Base-by-base conservation (phyloP, 2,329 filamentous ascomycete genomes). In the Penicillium sp. region DNA sequence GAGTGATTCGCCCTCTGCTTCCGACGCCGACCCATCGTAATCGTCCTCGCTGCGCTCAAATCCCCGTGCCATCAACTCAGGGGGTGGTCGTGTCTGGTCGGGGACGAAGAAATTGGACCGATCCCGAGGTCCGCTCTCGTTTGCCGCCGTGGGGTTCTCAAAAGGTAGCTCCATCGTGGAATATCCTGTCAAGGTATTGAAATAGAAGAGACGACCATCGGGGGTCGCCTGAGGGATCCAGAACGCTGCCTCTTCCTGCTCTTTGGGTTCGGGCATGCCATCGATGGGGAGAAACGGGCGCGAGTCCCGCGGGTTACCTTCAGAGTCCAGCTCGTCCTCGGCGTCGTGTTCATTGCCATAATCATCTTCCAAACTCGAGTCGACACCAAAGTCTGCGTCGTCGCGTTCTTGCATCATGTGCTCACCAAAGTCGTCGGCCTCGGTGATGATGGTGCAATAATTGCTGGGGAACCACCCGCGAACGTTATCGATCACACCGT, bases 391-490 rank as follows among this genome's bases (percentile, higher is more conserved):
- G 37, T 76, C 67, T 35, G 74, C 75, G 38, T 77, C 72, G 37
- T 74, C 64, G 34, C 71, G 73, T 30, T 62, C 72, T 50, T 75
- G 77, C 35, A 75, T 73, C 47, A 71, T 70, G 10, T 74, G 69
- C 37, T 85, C 80, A 28, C 77, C 74, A 18, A 83, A 72, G 46
- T 93, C 85, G 52, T 86, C 83, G 34, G 83, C 76, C 53, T 80
- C 81, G 42, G 80, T 77, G 54, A 96, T 84, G 47, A 92, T 80
- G 50, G 87, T 82, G 70, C 92, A 96, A 69, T 98, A 98, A 66
- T 98, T 98, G 73, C 90, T 96, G 25, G 92, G 92, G 64, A 98
- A 98, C 92, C 92, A 98, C 62, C 92, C 92, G 61, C 92, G 82
- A 52, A 95, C 85, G 42, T 89, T 87, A 58, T 95, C 92, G 62